Base-by-base conservation (phyloP, 1,284 basidiomycete genomes). In the Trichosporon sp. region DNA sequence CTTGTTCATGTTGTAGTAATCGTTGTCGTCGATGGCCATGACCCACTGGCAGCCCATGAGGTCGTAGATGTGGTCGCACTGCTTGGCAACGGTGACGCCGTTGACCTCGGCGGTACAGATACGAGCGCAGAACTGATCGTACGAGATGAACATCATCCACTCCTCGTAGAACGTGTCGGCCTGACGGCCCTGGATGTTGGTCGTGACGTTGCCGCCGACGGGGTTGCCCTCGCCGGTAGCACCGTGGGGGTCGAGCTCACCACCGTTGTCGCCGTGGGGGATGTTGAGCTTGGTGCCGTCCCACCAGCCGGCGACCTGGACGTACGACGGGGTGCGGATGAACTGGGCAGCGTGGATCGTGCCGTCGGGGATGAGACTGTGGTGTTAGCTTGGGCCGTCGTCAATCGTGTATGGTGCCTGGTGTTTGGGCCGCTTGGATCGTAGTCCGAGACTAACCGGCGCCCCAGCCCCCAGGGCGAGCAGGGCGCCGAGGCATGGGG, bases 131-230 rank as follows among this genome's bases (percentile, higher is more conserved):
- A 84, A 85, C 71, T 83, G 76, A 75, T 81, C 76, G 78, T 81
- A 81, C 5, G 82, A 79, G 76, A 84, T 80, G 77, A 81, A 84
- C 78, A 78, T 79, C 82, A 83, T 86, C 86, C 86, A 87, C 76
- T 87, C 85, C 77, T 87, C 79, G 83, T 87, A 87, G 71, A 81
- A 67, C 31, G 66, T 66, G 35, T 65, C 54, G 16, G 32, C 66
- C 46, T 66, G 40, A 37, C 59, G 56, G 66, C 70, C 72, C 21
- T 65, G 70, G 56, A 63, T 43, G 66, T 69, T 70, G 70, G 85
- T 84, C 54, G 86, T 87, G 69, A 87, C 86, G 76, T 87, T 87
- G 56, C 86, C 87, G 66, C 87, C 87, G 69, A 86, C 79, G 51
- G 87, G 87, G 84, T 87, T 87, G 66, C 86, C 87, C 76, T 81